These are phyloP conservation scores for Paraphaeosphaeria sporulosa DNA, from an alignment of 2,329 filamentous ascomycete genomes.

Conservation along the genomic window DNA sequence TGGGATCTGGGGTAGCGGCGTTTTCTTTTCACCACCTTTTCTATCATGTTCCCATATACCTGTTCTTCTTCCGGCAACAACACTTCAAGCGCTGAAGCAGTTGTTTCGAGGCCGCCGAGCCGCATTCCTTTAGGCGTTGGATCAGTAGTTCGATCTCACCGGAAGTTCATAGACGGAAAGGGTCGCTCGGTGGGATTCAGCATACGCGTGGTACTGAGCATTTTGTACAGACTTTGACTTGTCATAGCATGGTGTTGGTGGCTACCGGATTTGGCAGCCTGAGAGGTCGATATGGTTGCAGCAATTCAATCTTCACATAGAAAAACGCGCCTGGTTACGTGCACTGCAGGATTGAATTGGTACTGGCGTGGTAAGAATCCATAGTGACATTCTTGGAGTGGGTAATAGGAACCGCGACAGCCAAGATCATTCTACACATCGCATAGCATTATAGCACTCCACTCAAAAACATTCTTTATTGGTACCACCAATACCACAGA, in stretches of 20 bases:
- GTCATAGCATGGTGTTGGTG: conserved; percentile 13
- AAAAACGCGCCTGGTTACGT: not conserved
- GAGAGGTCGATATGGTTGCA: not conserved
- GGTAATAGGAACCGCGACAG: too few species aligned
- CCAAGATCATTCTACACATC: too few species aligned
- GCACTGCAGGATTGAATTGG: not conserved
- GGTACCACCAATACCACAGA: too few species aligned
- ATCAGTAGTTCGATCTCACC: conserved; percentile 1
- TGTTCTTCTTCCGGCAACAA: conserved; percentile 17
- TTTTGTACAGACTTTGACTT: conserved; percentile 7
- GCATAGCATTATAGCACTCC: too few species aligned
- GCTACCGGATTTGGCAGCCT: not conserved
- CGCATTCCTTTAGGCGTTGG: conserved; percentile 13
- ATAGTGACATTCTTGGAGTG: too few species aligned
- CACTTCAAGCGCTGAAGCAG: conserved; percentile 44
- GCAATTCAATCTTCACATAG: not conserved
- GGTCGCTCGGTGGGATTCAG: not conserved
- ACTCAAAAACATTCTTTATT: too few species aligned
- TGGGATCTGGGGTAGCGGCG: not conserved
- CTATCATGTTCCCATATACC: conserved; percentile 1
- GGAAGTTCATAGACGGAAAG: conserved; percentile 10
- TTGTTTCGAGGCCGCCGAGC: conserved; percentile 22
- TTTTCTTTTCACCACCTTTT: not conserved
- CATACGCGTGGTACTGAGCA: conserved; percentile 7
- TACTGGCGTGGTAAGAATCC: not conserved